Percentiles rank a stretch among this genome's conserved stretches.
These are phyloP conservation scores for Podosphaera fusca DNA, from an alignment of 2,329 filamentous ascomycete genomes.

Conservation along the genomic window DNA sequence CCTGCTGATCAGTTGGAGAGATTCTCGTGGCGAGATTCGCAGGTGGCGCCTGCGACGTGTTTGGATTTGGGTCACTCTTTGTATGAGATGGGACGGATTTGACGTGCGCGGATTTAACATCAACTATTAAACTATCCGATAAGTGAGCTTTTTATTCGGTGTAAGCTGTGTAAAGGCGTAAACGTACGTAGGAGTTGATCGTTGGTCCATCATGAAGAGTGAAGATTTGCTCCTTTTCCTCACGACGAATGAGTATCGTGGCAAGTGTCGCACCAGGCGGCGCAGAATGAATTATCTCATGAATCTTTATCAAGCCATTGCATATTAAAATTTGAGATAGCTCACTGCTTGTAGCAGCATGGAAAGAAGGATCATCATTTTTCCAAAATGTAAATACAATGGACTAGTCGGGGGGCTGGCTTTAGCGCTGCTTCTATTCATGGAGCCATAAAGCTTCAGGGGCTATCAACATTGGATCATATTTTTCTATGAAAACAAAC, in stretches of 20 bases:
- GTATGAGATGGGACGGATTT: constrained; percentile 11
- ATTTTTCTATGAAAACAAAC: neutral
- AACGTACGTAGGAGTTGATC: neutral
- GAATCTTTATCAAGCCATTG: neutral
- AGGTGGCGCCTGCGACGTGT: constrained; percentile 7
- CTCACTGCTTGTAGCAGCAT: neutral
- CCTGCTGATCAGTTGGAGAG: constrained; percentile 9
- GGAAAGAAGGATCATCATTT: too few relatives aligned
- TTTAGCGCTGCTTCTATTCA: neutral
- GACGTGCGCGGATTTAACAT: constrained; percentile 13
- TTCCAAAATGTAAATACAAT: neutral
- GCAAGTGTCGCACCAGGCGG: neutral
- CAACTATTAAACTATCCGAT: constrained; percentile 9
- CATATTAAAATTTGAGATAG: neutral
- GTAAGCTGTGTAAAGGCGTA: neutral
- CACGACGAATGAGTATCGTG: neutral
- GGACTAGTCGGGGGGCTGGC: neutral
- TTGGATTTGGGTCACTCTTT: constrained; percentile 8
- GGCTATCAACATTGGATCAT: neutral
- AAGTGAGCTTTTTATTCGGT: constrained; percentile 7
- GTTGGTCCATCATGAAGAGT: neutral
- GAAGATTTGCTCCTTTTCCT: neutral
- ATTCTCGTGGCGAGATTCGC: constrained; percentile 5
- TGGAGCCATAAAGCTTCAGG: neutral
- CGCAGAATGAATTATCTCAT: neutral